A percentile compares a stretch with the other conserved stretches of the same genome.
Evolutionary conservation across 805 yeast genomes (phyloP).

Genomic region (Geotrichum ghanense): DNA sequence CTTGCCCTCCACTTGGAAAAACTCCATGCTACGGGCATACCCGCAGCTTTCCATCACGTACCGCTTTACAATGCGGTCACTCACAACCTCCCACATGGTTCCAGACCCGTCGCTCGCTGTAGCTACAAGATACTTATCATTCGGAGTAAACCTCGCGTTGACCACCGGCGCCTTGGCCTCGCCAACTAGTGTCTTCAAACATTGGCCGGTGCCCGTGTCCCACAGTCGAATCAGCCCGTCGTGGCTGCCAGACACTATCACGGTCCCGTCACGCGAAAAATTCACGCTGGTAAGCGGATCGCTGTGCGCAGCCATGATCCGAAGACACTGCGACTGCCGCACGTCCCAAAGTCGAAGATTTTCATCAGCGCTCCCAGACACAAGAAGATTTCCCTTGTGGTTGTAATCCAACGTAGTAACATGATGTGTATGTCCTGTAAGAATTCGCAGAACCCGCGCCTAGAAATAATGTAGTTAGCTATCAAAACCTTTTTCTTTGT

Average conservation of each 20-base stretch:
- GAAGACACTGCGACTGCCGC: conserved; percentile 51
- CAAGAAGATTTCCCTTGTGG: conserved; percentile 62
- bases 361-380: conserved; percentile 83
- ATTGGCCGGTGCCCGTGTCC: conserved; percentile 82
- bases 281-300: conserved; percentile 77
- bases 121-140: conserved; percentile 67
- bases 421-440: conserved; percentile 77
- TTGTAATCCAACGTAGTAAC: conserved; percentile 64
- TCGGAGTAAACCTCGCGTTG: conserved; percentile 62
- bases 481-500: too few relatives aligned
- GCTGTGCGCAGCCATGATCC: conserved; percentile 83
- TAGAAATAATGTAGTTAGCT: conserved; percentile 9
- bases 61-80: conserved; percentile 70
- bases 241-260: conserved; percentile 75
- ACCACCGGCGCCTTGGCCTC: conserved; percentile 72
- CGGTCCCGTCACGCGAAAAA: conserved; percentile 66
- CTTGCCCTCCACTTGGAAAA: conserved; percentile 44
- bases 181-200: conserved; percentile 78
- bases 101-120: conserved; percentile 71
- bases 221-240: conserved; percentile 87
- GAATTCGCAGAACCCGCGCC: conserved; percentile 23
- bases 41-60: conserved; percentile 24
- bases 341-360: conserved; percentile 88
- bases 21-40: conserved; percentile 27
- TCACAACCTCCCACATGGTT: conserved; percentile 79